These are phyloP conservation scores for Talaromyces sp. DNA, from an alignment of 2,329 filamentous ascomycete genomes.

Conservation along the genomic window DNA sequence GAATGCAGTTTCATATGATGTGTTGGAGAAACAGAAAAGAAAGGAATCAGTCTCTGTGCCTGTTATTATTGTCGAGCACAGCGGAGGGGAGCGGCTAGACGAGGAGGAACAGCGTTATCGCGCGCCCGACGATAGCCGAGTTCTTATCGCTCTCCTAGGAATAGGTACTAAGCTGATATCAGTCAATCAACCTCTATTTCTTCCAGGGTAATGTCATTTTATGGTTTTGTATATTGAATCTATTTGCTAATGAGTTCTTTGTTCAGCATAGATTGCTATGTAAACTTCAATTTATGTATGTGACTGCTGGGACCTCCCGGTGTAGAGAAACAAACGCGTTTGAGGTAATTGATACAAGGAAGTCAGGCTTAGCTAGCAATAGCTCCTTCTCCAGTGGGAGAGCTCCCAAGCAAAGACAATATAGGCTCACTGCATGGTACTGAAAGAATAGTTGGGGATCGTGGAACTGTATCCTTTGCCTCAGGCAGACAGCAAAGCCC, in stretches of 20 bases:
- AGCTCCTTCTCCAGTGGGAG: background rate
- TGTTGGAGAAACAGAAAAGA: background rate
- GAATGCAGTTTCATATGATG: background rate
- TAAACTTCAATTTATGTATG: background rate
- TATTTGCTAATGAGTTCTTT: background rate
- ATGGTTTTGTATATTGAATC: background rate
- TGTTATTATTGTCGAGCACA: background rate
- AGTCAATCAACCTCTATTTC: background rate
- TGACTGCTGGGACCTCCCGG: background rate
- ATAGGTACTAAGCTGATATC: background rate
- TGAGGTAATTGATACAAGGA: background rate
- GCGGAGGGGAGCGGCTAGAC: slow-evolving; percentile 18
- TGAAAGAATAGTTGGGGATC: background rate
- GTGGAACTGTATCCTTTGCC: too few species aligned
- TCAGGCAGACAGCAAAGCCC: too few species aligned
- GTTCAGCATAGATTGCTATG: background rate
- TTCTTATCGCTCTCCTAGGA: slow-evolving; percentile 5
- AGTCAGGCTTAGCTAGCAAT: background rate
- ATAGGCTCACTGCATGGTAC: too few species aligned
- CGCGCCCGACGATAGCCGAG: slow-evolving; percentile 21
- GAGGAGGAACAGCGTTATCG: slow-evolving; percentile 18
- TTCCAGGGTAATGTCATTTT: background rate
- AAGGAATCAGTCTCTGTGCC: slow-evolving; percentile 4
- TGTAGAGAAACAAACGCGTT: background rate
- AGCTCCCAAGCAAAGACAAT: background rate